Base-by-base conservation (phyloP, 2,329 filamentous ascomycete genomes). In the Aspergillus piperis region DNA sequence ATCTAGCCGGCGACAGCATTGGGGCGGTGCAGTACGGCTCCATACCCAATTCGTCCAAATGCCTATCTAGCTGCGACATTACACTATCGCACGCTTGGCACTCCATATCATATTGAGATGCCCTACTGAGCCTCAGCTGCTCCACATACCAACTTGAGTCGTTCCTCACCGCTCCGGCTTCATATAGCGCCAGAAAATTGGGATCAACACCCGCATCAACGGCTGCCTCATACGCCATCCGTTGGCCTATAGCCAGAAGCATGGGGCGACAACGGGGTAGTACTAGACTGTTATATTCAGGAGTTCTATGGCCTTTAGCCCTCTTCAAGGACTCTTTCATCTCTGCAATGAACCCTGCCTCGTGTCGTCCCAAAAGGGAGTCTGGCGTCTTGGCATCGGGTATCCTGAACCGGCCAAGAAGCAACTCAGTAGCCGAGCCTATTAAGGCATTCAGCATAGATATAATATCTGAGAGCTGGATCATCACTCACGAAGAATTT, bases 371-470 rank as follows among this genome's bases (percentile, higher is more conserved):
- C 11, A 71, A n/a, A 2, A 64, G 30, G 5, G 57, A 57, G 10
- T 10, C 32, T 4, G 66, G 61, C 13, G 59, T n/a, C 1, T 42
- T 54, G 3, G 67, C 47, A 3, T 58, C 17, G 0, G 69, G 68
- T 15, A 70, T 30, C 23, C 57, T 15, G 38, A 68, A 71, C 19
- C 66, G 62, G 8, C 63, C 64, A 15, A 70, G 42, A 2, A 70
- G 55, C 5, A 71, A 53, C 27, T 70, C 69, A 6, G 65, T 61
- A 6, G 63, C 68, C 3, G 70, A 62, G 23, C 68, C 67, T 70
- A 30, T n/a, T 13, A 10, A 25, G 44, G 19, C 3, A n/a, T 6
- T 47, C 39, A 47, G 38, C 8, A 36, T 1, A 15, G 2, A 3
- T 1, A 5, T 3, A 3, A 23, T 23, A 8, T 11, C 0, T 11